Base-by-base conservation (phyloP, 1,139 yeast species). In the Pichia sp. region DNA sequence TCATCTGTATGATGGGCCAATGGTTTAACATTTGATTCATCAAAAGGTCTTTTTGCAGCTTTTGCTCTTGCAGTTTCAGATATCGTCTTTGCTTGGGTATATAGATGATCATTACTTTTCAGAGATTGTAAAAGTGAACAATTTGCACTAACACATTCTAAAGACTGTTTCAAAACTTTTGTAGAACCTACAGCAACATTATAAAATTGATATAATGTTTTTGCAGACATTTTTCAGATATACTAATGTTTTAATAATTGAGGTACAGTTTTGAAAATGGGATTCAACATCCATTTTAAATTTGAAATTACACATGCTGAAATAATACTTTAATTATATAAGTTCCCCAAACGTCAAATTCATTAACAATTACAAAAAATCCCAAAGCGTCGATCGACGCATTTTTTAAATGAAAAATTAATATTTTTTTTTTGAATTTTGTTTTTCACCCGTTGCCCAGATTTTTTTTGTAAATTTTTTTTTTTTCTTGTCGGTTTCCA, bases 61-160 rank as follows among this genome's bases (percentile, higher is more conserved):
- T 48, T 45, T 11, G 56, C 51, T 42, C 59, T 59, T 7, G 60
- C 62, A 20, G 54, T 54, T 40, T 55, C 59, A 0, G 69, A 55
- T 37, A 54, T 60, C 22, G 46, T 45, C 35, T 56, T 62, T 23
- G 64, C 60, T 9, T 64, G 64, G 2, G 56, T 50, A 62, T 67
- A 71, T 54, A 70, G 55, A 23, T 54, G 40, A 47, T 68, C 69
- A 37, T 58, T 63, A 45, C 51, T 63, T 41, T 22, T 55, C 42
- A 51, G 45, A 35, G 41, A 50, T 35, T 45, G 57, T 41, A 55
- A 36, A 4, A 56, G 12, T 6, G 59, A 47, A 37, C 59, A 58
- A 26, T 68, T 68, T 23, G 55, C 49, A 6, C 54, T 50, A 6
- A 61, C 49, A 6, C 61, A 48, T 12, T 57, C 53, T 10, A 54